These are phyloP conservation scores for Suillus hirtellus DNA, from an alignment of 768 basidiomycete genomes.

Conservation along the genomic window DNA sequence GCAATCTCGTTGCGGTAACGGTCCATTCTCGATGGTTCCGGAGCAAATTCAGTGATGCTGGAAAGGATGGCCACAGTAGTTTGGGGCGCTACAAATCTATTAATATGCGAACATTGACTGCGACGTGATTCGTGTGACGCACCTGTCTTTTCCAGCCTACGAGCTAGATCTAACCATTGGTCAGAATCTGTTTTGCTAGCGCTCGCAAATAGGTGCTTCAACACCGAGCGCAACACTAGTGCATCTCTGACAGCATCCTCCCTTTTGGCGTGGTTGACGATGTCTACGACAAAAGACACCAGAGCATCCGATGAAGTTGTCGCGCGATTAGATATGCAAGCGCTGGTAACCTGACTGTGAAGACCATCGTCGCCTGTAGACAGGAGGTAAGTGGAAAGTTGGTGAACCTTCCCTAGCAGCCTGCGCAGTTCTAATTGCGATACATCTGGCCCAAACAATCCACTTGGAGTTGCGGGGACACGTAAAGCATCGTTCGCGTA, in stretches of 20 bases:
- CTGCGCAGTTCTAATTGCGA: conserved; percentile 37
- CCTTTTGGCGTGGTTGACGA: conserved; percentile 33
- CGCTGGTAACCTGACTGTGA: conserved; percentile 44
- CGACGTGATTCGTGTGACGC: conserved; percentile 21
- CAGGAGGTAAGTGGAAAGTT: conserved; percentile 64
- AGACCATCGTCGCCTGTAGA: conserved; percentile 47
- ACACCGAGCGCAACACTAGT: conserved; percentile 57
- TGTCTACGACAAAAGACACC: conserved; percentile 32
- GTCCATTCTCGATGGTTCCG: conserved; percentile 72
- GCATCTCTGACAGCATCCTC: conserved; percentile 54
- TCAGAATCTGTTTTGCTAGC: conserved; percentile 68
- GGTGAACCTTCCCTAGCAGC: conserved; percentile 49
- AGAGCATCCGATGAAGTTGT: conserved; percentile 21
- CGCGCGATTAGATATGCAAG: conserved; percentile 30
- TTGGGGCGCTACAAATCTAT: conserved; percentile 55
- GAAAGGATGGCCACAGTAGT: conserved; percentile 66
- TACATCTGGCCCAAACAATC: conserved; percentile 46
- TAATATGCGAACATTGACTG: conserved; percentile 1
- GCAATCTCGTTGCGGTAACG: conserved; percentile 90
- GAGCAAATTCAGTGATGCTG: conserved; percentile 58
- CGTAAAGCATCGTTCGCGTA: conserved; percentile 64
- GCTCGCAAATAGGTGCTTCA: conserved; percentile 61
- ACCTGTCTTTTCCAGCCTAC: conserved; percentile 66
- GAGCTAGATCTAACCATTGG: conserved; percentile 71
- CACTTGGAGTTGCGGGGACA: conserved; percentile 48